Evolutionary conservation across 352 stramenopile genomes (phyloP).

Genomic region (Phytophthora vignae): DNA sequence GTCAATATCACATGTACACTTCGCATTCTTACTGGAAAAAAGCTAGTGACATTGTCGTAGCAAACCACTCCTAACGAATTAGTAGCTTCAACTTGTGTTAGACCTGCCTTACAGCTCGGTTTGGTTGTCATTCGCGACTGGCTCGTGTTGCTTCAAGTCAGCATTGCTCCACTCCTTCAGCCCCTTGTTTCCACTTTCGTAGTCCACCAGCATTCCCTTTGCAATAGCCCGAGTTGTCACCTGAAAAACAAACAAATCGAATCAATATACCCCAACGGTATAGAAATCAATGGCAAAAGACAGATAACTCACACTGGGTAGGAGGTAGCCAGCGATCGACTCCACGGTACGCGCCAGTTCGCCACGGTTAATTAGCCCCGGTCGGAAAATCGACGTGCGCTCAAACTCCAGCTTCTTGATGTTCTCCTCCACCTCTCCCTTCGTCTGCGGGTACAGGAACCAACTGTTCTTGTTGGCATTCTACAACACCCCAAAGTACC

Average conservation of each 20-base stretch:
- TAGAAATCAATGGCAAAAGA: neutral
- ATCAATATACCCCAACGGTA: neutral
- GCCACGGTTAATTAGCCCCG: constrained; percentile 62
- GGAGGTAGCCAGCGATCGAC: constrained; percentile 50
- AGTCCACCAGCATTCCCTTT: constrained; percentile 71
- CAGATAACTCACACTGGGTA: constrained; percentile 47
- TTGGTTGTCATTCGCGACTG: constrained; percentile 9
- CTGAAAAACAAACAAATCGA: constrained; percentile 22
- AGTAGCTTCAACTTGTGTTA: neutral
- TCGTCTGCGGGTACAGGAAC: constrained; percentile 79
- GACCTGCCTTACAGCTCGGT: constrained; percentile 21
- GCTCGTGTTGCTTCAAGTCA: constrained; percentile 49
- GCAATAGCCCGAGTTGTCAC: constrained; percentile 60
- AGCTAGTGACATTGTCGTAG: too few species aligned
- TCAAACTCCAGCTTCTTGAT: constrained; percentile 58
- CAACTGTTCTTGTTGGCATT: constrained; percentile 73
- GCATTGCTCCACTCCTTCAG: constrained; percentile 57
- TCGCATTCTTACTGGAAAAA: neutral
- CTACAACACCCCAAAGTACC: constrained; percentile 21
- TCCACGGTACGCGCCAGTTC: constrained; percentile 60
- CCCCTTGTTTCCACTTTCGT: constrained; percentile 51
- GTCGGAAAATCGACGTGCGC: constrained; percentile 69
- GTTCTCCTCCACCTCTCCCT: constrained; percentile 71
- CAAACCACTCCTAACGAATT: neutral
- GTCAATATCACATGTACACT: too few species aligned